Conservation (phyloP, 768 basidiomycete species). For the Tulasnella sp. region DNA sequence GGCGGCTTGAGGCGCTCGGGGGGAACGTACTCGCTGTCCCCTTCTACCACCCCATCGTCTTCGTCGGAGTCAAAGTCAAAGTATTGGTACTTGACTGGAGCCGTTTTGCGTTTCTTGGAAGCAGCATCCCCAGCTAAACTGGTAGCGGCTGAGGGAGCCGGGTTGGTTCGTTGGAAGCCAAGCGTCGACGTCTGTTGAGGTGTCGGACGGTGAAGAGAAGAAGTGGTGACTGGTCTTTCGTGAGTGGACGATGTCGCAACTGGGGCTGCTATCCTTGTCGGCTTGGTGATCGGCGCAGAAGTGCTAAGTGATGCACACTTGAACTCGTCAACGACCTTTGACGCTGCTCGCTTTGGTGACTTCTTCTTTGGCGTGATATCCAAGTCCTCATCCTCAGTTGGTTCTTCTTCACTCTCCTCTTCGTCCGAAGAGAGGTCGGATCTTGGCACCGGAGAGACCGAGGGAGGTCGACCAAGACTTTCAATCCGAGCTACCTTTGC, state of each 20-base stretch:
- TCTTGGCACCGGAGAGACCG: not conserved
- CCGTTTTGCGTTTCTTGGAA: slow-evolving; percentile 30
- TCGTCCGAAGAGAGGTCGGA: slow-evolving; percentile 20
- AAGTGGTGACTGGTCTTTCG: not conserved
- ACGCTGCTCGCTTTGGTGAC: slow-evolving; percentile 14
- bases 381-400: slow-evolving; percentile 13
- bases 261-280: not conserved
- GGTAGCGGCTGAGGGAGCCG: not conserved
- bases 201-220: not conserved
- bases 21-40: slow-evolving; percentile 12
- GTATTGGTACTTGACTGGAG: slow-evolving; percentile 28
- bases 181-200: not conserved
- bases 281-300: not conserved
- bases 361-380: slow-evolving; percentile 6
- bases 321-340: slow-evolving; percentile 23
- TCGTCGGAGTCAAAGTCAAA: slow-evolving; percentile 26
- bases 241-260: not conserved
- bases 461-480: not conserved
- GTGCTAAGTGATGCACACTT: slow-evolving; percentile 15
- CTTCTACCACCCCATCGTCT: slow-evolving; percentile 18
- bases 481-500: not conserved
- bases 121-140: not conserved
- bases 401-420: not conserved
- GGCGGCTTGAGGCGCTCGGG: not conserved
- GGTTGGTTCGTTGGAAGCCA: slow-evolving; percentile 2